Base-by-base conservation (phyloP, 345 rosid genomes). In the Erysimum cheiranthoides region DNA sequence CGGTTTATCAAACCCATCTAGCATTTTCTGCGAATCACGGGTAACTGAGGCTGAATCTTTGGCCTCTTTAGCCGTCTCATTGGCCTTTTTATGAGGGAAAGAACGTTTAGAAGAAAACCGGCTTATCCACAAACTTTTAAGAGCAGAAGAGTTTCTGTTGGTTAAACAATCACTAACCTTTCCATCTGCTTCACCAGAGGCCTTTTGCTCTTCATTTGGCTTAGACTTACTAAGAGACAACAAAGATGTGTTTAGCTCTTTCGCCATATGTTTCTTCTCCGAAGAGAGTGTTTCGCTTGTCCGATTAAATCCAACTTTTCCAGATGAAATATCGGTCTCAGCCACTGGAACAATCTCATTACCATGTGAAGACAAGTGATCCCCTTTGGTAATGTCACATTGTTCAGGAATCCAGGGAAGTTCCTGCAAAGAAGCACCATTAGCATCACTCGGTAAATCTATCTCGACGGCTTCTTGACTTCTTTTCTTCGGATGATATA, bases 51-150 rank as follows among this genome's bases (percentile, higher is more conserved):
- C 47, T 54, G 66, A 62, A 13, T 50, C 77, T 50, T 78, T 72
- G 18, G 21, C 66, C 57, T 76, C 80, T 40, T 6, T 68, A 42
- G n/a, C 40, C 10, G 17, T 9, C 31, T 58, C 61, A 25, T 17
- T 13, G 8, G 68, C 21, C 21, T 70, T 46, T 38, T 47, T 70
- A 67, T 70, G 63, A 74, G 81, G 47, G 74, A 81, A 56, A 58
- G 70, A 56, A 78, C 73, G 45, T 68, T 80, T 90, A 9, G 90
- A 65, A 72, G 89, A 57, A 80, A 90, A 88, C 70, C 96, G 85
- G 77, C 92, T 80, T 72, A 92, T 83, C 97, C 97, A 90, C 82
- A 80, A 83, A 74, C 88, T 90, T 61, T 86, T 76, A n/a, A 69
- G 74, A 61, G 80, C 84, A 71, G 82, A 84, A 71, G 82, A 84